phyloP scores from a whole-genome alignment of 1,284 basidiomycete genomes.

The Paramarasmius palmivorus region DNA sequence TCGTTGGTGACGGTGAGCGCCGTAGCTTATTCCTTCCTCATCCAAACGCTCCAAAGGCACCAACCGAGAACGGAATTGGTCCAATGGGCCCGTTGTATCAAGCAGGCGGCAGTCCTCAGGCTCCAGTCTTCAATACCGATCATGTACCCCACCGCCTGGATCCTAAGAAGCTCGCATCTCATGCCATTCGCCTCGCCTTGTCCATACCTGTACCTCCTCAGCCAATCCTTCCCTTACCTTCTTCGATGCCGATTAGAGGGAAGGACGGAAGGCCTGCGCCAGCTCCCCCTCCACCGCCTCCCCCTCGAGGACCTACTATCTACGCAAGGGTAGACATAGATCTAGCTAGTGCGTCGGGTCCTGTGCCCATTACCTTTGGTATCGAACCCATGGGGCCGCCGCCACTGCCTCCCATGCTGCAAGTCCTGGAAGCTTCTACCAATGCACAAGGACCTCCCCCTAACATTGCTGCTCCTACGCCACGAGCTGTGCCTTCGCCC shows the following conservation, averaged over 20 bases:
- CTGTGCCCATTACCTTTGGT: conserved; percentile 67
- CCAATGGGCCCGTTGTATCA: conserved; percentile 57
- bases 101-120: conserved; percentile 12
- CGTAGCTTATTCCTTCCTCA: conserved; percentile 68
- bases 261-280: conserved; percentile 12
- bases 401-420: conserved; percentile 3
- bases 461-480: background rate
- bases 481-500: background rate
- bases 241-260: conserved; percentile 13
- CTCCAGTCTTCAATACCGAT: conserved; percentile 16
- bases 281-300: conserved; percentile 7
- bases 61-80: conserved; percentile 35
- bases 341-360: conserved; percentile 49
- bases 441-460: background rate
- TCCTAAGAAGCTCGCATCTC: conserved; percentile 15
- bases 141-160: conserved; percentile 4
- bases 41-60: conserved; percentile 69
- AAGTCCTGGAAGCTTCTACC: background rate
- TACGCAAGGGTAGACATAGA: conserved; percentile 64
- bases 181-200: conserved; percentile 33
- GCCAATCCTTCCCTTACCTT: conserved; percentile 14
- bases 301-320: conserved; percentile 48
- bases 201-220: conserved; percentile 20
- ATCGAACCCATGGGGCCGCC: conserved; percentile 44
- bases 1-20: conserved; percentile 28